Evolutionary conservation across 495 filamentous ascomycete genomes (phyloP).

Genomic region (Trichoderma parareesei): DNA sequence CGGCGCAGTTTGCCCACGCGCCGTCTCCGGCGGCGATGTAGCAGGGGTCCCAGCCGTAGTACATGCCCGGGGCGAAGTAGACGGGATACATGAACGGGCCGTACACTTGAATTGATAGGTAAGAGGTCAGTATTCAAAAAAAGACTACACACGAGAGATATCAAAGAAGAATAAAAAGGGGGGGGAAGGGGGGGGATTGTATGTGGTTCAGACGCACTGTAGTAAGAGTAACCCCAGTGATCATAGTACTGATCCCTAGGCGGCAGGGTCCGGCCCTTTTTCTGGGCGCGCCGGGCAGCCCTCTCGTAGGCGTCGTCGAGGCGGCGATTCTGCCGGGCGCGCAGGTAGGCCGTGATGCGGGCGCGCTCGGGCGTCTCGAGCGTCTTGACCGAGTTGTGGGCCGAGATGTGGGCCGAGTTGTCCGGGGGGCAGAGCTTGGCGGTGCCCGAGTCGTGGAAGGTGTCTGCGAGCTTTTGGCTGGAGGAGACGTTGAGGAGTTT

Average conservation of each 20-base stretch:
- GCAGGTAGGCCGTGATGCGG: slow-evolving; percentile 44
- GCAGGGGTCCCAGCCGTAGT: slow-evolving; percentile 42
- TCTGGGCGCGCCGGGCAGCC: slow-evolving; percentile 51
- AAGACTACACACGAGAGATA: slow-evolving; percentile 27
- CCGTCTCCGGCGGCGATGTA: slow-evolving; percentile 44
- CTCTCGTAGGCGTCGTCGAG: slow-evolving; percentile 58
- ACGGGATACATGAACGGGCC: slow-evolving; percentile 23
- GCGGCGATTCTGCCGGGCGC: slow-evolving; percentile 34
- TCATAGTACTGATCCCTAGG: slow-evolving; percentile 43
- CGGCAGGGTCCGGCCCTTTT: slow-evolving; percentile 47
- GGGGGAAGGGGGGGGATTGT: no score
- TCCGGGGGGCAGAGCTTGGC: slow-evolving; percentile 45
- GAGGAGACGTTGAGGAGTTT: slow-evolving; percentile 33
- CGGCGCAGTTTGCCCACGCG: slow-evolving; percentile 31
- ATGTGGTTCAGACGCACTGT: slow-evolving; percentile 11
- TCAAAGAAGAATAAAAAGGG: slow-evolving; percentile 33
- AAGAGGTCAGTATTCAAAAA: not conserved
- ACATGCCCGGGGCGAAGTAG: slow-evolving; percentile 31
- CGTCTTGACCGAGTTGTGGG: slow-evolving; percentile 50
- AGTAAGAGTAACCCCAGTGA: slow-evolving; percentile 45
- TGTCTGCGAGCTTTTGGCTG: slow-evolving; percentile 43
- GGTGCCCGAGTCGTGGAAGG: slow-evolving; percentile 46
- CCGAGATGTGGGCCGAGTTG: slow-evolving; percentile 62
- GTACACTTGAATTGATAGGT: slow-evolving; percentile 15
- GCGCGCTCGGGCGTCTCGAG: slow-evolving; percentile 35